Base-by-base conservation (phyloP, 2,329 filamentous ascomycete genomes). In the Verticillium nonalfalfae region DNA sequence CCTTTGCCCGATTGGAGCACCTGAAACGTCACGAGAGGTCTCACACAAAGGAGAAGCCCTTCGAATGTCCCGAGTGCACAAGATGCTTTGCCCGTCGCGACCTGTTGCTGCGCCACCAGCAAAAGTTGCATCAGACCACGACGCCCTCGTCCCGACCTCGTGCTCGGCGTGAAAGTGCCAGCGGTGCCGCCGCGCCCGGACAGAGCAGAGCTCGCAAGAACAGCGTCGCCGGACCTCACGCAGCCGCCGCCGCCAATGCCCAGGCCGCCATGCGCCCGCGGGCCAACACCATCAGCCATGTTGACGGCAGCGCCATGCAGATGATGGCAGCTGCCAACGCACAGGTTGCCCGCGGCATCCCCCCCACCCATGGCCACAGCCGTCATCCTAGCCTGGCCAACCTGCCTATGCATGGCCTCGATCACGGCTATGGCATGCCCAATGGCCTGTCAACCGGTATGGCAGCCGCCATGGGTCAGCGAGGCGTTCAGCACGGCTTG, bases 21-120 rank as follows among this genome's bases (percentile, higher is more conserved):
- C 80, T 99, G 67, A 99, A 99, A 79, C 90, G 95, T 64, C 95
- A 99, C 76, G 95, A 98, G 78, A 87, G 95, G 65, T 97, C 93
- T n/a, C 93, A 97, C 74, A 97, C 93, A 55, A 97, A 99, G 75
- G 93, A 99, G 78, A 99, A 99, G 81, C 95, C 95, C 1, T 99
- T 99, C 70, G 93, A 97, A 76, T 99, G 95, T 71, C 91, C 92
- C 34, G 92, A 98, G 75, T 99, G 95, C 76, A 85, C 91, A 40
- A 82, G 95, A 77, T 98, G 95, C 78, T 99, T 99, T 76, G 95
- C 95, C 63, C 87, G 95, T 64, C 87, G 95, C 67, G 95, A 99
- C 75, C 78, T 99, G 67, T 83, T 99, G 60, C 80, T 99, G 67
- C 87, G 95, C 63, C 95, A 99, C 77, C 95, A 99, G 82, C 95